Evolutionary conservation across 495 filamentous ascomycete species (phyloP).

Genomic region (Xylaria bambusicola): DNA sequence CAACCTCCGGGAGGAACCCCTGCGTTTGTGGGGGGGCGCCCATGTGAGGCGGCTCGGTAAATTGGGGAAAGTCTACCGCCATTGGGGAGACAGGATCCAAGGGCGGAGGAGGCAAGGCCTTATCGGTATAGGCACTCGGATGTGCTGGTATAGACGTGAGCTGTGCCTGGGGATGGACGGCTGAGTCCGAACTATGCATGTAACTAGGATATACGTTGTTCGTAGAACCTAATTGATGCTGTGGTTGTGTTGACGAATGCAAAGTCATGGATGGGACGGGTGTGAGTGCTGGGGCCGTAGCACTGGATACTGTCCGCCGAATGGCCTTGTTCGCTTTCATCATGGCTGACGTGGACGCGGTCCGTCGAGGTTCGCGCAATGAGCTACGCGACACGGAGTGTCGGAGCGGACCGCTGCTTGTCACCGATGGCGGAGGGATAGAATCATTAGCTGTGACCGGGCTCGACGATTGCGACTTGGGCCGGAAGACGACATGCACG

Average conservation of each 20-base stretch:
- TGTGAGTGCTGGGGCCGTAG: not conserved
- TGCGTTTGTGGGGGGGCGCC: constrained; percentile 6
- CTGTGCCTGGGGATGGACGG: not conserved
- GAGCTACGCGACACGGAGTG: constrained; percentile 9
- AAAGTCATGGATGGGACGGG: constrained; percentile 18
- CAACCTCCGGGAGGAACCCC: constrained; percentile 17
- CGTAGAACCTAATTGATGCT: constrained; percentile 14
- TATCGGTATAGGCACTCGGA: constrained; percentile 21
- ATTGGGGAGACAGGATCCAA: constrained; percentile 33
- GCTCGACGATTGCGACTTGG: constrained; percentile 23
- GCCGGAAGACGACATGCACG: constrained; percentile 42
- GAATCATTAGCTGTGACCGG: not conserved
- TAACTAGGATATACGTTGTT: constrained; percentile 26
- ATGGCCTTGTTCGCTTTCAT: constrained; percentile 17
- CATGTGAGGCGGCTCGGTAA: constrained; percentile 5
- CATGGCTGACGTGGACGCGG: constrained; percentile 32
- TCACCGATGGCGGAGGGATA: not conserved
- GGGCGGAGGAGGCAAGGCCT: constrained; percentile 32
- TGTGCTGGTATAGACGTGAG: constrained; percentile 17
- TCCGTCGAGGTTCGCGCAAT: constrained; percentile 26
- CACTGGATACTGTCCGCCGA: constrained; percentile 23
- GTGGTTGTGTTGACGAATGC: constrained; percentile 15
- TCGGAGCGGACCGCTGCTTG: constrained; percentile 1
- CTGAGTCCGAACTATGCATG: constrained; percentile 13
- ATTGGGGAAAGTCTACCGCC: constrained; percentile 32